Conservation (phyloP, 768 basidiomycete genomes). For the Mycena pura region DNA sequence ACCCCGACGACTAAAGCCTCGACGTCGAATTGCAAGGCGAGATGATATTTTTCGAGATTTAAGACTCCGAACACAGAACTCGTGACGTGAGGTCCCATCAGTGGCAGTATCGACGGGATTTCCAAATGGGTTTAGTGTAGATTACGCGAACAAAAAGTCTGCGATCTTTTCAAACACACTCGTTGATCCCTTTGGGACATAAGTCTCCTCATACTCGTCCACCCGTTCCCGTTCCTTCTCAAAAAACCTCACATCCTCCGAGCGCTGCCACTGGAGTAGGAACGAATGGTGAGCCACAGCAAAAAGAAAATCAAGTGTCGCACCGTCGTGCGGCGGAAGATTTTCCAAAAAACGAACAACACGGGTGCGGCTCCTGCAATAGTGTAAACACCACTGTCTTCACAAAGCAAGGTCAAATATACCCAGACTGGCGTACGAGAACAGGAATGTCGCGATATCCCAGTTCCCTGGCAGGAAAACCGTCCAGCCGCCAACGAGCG, state of each 20-base stretch:
- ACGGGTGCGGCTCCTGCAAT: slow-evolving; percentile 40
- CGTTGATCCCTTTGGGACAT: slow-evolving; percentile 11
- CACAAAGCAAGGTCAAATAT: background rate
- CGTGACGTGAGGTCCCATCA: no score
- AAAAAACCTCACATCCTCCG: slow-evolving; percentile 51
- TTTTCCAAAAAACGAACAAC: slow-evolving; percentile 54
- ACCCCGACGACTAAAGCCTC: no score
- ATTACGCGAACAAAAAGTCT: slow-evolving; percentile 11
- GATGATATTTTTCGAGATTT: no score
- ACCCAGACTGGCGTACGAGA: slow-evolving; percentile 56
- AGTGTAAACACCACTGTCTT: background rate
- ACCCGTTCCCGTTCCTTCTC: slow-evolving; percentile 49
- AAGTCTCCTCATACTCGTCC: slow-evolving; percentile 50
- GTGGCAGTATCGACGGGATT: no score
- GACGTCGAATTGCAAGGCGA: no score
- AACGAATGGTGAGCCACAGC: background rate
- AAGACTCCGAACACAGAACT: no score
- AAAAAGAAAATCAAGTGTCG: background rate
- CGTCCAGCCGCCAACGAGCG: slow-evolving; percentile 54
- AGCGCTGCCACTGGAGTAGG: slow-evolving; percentile 46
- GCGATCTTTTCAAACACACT: background rate
- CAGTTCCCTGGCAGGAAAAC: slow-evolving; percentile 61
- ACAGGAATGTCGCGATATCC: slow-evolving; percentile 55
- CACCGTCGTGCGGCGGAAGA: slow-evolving; percentile 49
- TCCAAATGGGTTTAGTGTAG: no score